Percentiles rank a stretch among this genome's conserved stretches.
These are phyloP conservation scores for Fusarium coffeatum DNA, from an alignment of 2,329 filamentous ascomycete species.

Conservation along the genomic window DNA sequence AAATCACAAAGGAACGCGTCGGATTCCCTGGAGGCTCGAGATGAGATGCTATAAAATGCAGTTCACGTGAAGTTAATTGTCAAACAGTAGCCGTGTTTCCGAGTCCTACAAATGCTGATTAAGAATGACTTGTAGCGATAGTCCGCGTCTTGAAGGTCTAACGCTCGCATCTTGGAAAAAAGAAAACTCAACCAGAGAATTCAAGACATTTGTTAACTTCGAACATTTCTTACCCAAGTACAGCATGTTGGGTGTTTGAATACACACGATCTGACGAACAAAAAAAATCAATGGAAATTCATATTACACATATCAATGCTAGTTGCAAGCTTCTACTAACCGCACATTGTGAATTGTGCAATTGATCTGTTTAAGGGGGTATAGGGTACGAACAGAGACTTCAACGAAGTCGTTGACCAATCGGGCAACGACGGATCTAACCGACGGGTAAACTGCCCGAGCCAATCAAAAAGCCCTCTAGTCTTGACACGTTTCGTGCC, in stretches of 20 bases:
- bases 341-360: neutral
- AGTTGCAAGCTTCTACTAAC: fast-evolving
- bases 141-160: fast-evolving
- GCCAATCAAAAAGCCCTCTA: neutral
- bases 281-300: too few relatives aligned
- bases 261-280: too few relatives aligned
- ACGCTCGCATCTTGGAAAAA: fast-evolving
- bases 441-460: neutral
- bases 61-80: neutral
- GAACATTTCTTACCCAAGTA: too few relatives aligned
- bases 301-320: neutral
- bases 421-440: neutral
- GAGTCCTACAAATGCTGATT: neutral
- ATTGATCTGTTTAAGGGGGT: neutral
- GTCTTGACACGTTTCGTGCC: neutral
- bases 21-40: neutral
- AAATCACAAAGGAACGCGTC: neutral
- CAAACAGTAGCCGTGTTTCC: neutral
- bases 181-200: too few relatives aligned
- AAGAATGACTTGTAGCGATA: neutral
- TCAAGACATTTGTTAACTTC: too few relatives aligned
- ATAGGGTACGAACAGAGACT: neutral
- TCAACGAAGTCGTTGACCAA: fast-evolving
- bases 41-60: neutral
- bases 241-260: too few relatives aligned